Base-by-base conservation (phyloP, 1,284 basidiomycete genomes). In the Rhodofomes roseus region DNA sequence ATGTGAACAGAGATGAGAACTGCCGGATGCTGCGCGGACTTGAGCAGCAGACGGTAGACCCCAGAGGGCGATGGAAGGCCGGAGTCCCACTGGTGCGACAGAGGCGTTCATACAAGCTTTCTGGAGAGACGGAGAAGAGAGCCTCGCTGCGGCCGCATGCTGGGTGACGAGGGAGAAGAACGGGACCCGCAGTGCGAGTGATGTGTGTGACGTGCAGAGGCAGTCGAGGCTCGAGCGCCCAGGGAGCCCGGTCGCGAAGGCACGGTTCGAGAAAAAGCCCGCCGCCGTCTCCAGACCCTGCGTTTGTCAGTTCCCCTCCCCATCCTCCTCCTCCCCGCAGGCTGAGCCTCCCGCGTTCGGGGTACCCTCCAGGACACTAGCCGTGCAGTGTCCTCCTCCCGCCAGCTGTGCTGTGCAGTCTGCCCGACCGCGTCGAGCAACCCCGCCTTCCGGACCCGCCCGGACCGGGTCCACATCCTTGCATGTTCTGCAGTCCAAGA, bases 381-480 rank as follows among this genome's bases (percentile, higher is more conserved):
- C 66, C 62, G 66, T 48, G 60, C 66, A 62, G 66, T 60, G 57
- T 50, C 46, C 44, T 57, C 46, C 48, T 56, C 61, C 60, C 52
- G 58, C 60, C 58, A 60, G 65, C 66, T 62, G 65, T 59, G 50
- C 59, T 56, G 57, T 18, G 54, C 59, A 55, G 43, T 57, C n/a
- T 40, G 39, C 51, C 50, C 50, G 50, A 52, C 50, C 50, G 50
- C 20, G 50, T 52, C 50, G 50, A 34, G 36, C 44, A 41, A 7
- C 37, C 23, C 31, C 50, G 34, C 36, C 50, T 20, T 31, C 50
- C 50, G n/a, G 50, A 52, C 31, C 50, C 50, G 31, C 50, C 20
- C 50, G 36, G 50, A 31, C 50, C 50, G 22, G 50, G 5, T 58
- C 50, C 39, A 23, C 40, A 25, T 40, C 39, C 31, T 22, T 27